These are phyloP conservation scores for Leccinum ochraceum DNA, from an alignment of 768 basidiomycete genomes.

Conservation along the genomic window DNA sequence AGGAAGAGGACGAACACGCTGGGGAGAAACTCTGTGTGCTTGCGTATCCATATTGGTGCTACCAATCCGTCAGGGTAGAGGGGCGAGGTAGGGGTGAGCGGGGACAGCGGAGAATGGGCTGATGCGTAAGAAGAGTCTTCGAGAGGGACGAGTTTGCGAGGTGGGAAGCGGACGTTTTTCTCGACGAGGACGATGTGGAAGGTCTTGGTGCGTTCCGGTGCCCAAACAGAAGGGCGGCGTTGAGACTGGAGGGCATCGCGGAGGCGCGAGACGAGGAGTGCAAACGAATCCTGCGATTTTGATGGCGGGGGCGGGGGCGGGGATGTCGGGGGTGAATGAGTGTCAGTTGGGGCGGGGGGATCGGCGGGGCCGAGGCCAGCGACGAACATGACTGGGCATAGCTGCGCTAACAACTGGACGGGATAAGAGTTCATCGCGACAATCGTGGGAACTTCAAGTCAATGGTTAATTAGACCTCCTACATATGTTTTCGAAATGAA, in stretches of 20 bases:
- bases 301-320: slow-evolving; percentile 26
- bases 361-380: slow-evolving; percentile 59
- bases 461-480: too few relatives aligned
- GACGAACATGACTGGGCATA: slow-evolving; percentile 93
- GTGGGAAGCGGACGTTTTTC: slow-evolving; percentile 82
- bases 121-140: slow-evolving; percentile 57
- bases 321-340: neutral
- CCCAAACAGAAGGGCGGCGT: slow-evolving; percentile 23
- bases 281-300: slow-evolving; percentile 27
- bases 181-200: slow-evolving; percentile 89
- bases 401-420: slow-evolving; percentile 82
- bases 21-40: slow-evolving; percentile 89
- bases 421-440: slow-evolving; percentile 88
- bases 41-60: slow-evolving; percentile 97
- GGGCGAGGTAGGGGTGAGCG: slow-evolving; percentile 84
- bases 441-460: slow-evolving; percentile 6
- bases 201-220: slow-evolving; percentile 65
- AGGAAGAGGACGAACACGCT: slow-evolving; percentile 93
- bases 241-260: slow-evolving; percentile 68
- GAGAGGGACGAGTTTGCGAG: slow-evolving; percentile 67
- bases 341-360: neutral
- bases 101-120: slow-evolving; percentile 91
- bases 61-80: slow-evolving; percentile 94
- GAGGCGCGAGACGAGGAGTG: slow-evolving; percentile 56
- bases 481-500: too few relatives aligned